A percentile compares a stretch with the other conserved stretches of the same genome.
These are phyloP conservation scores for Ulmus americana DNA, from an alignment of 331 rosid species.

Conservation along the genomic window DNA sequence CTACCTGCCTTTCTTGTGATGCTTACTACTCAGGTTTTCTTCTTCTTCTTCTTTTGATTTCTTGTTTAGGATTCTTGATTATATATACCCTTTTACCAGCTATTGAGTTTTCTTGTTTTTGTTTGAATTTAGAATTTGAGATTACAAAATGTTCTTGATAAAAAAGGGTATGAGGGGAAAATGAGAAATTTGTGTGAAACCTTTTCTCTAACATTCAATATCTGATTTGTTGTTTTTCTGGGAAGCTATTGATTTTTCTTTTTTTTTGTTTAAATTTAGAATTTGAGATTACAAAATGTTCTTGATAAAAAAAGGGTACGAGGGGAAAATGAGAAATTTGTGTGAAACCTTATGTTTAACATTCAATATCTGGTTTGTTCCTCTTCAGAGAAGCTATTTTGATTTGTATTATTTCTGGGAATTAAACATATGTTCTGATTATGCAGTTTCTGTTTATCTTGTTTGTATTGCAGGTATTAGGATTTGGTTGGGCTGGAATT, in stretches of 20 bases:
- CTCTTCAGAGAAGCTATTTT: neutral
- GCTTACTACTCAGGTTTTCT: conserved; percentile 71
- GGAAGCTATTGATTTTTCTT: no score
- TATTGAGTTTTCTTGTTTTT: neutral
- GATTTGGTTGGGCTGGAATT: conserved; percentile 82
- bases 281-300: neutral
- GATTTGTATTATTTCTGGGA: no score
- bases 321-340: neutral
- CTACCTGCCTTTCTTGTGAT: conserved; percentile 59
- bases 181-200: neutral
- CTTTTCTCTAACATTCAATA: neutral
- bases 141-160: neutral
- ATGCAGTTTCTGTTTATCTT: conserved; percentile 11
- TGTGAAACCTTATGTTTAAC: neutral
- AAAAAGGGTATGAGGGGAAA: neutral
- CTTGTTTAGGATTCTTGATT: neutral
- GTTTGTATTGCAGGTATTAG: conserved; percentile 40
- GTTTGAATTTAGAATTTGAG: neutral
- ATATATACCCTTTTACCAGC: neutral
- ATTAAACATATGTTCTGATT: neutral
- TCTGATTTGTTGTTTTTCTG: neutral
- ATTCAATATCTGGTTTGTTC: neutral
- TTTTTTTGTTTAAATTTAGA: neutral
- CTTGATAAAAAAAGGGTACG: no score
- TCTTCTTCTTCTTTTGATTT: neutral